Percentiles rank a stretch among this genome's conserved stretches.
These are phyloP conservation scores for Kalmanozyma brasiliensis DNA, from an alignment of 1,284 basidiomycete genomes.

Conservation along the genomic window DNA sequence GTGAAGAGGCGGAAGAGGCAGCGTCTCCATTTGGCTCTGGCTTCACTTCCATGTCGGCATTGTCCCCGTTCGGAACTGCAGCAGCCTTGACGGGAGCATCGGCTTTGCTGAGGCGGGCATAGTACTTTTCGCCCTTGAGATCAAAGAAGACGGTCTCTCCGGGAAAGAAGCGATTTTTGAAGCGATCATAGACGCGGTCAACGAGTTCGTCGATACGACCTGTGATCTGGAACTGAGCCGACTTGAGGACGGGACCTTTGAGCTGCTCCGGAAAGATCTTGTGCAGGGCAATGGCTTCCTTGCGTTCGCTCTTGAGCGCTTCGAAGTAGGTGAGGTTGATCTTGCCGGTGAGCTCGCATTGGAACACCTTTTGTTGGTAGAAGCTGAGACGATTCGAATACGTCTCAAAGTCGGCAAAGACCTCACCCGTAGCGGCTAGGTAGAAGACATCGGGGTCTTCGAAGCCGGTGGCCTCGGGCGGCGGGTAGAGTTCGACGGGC, in stretches of 20 bases:
- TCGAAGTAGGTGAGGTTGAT: conserved; percentile 92
- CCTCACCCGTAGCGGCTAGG: conserved; percentile 62
- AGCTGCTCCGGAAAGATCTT: conserved; percentile 89
- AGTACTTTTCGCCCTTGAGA: conserved; percentile 72
- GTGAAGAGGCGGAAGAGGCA: conserved; percentile 17
- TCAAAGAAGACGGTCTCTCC: conserved; percentile 74
- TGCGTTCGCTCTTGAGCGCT: conserved; percentile 87
- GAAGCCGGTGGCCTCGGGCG: conserved; percentile 45
- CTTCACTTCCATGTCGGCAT: conserved; percentile 17
- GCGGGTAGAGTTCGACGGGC: conserved; percentile 54
- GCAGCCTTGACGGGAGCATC: conserved; percentile 72
- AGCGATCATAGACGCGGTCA: conserved; percentile 92
- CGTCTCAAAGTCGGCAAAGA: conserved; percentile 69
- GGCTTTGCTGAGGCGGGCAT: conserved; percentile 79
- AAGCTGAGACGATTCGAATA: conserved; percentile 92
- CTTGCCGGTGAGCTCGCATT: conserved; percentile 94
- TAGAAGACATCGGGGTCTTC: conserved; percentile 65
- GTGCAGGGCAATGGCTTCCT: conserved; percentile 87
- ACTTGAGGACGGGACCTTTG: conserved; percentile 86
- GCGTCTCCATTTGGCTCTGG: conserved; percentile 34
- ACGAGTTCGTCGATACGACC: conserved; percentile 93
- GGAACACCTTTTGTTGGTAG: conserved; percentile 90
- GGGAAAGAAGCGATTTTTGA: conserved; percentile 91
- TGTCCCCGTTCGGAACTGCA: conserved; percentile 3
- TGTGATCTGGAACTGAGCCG: conserved; percentile 91